A percentile compares a stretch with the other conserved stretches of the same genome.
Evolutionary conservation across 163 green algal genomes (phyloP).

Genomic region (Scenedesmus sp.): DNA sequence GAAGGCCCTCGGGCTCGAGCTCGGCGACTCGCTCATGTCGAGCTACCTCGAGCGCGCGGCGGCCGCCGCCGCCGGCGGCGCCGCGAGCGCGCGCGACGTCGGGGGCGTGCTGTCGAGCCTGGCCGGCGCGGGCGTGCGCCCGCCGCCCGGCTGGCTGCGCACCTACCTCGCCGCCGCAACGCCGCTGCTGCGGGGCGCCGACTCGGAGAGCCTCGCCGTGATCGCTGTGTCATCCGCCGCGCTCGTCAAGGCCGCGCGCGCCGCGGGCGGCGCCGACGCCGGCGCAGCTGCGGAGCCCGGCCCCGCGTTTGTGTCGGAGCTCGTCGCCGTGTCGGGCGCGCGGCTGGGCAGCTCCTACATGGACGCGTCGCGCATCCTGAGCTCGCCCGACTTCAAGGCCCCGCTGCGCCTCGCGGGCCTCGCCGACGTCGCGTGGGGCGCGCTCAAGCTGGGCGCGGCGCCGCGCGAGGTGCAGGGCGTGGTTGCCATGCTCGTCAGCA

Average conservation of each 20-base stretch:
- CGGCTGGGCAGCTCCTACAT: constrained; percentile 35
- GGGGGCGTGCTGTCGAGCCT: constrained; percentile 22
- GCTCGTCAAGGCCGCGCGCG: neutral
- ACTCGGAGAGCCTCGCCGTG: neutral
- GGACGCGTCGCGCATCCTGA: constrained; percentile 26
- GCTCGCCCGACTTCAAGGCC: constrained; percentile 19
- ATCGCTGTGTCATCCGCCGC: constrained; percentile 23
- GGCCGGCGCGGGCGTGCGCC: constrained; percentile 5
- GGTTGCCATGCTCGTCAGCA: constrained; percentile 35
- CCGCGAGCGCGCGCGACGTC: constrained; percentile 10
- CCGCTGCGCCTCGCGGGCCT: constrained; percentile 11
- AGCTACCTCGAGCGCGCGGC: constrained; percentile 19
- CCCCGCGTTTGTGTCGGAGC: constrained; percentile 16
- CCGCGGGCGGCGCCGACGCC: constrained; percentile 10
- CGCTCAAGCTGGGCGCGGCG: constrained; percentile 24
- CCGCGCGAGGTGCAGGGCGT: neutral
- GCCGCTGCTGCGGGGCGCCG: constrained; percentile 10
- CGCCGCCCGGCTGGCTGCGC: neutral
- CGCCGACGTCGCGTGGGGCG: constrained; percentile 17
- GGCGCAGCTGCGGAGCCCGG: neutral
- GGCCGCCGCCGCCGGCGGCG: constrained; percentile 20
- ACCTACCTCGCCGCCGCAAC: constrained; percentile 6
- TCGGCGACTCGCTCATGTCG: constrained; percentile 22
- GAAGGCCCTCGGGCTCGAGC: constrained; percentile 11
- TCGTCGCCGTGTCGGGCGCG: constrained; percentile 1